Evolutionary conservation across 305 asterid genomes (phyloP).

Genomic region (Rubia tinctorum): DNA sequence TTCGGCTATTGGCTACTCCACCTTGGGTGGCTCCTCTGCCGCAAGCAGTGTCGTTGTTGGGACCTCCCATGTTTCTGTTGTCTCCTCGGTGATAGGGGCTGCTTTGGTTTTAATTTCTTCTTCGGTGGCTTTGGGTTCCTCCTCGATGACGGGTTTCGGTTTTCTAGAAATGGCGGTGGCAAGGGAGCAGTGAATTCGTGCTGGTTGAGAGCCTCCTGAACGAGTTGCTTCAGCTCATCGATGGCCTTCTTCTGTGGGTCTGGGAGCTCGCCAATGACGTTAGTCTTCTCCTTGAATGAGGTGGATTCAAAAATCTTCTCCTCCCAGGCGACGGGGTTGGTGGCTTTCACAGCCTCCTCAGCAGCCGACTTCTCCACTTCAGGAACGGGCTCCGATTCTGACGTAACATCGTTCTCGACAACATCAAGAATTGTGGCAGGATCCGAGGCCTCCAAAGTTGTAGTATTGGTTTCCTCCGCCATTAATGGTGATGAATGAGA

Average conservation of each 20-base stretch:
- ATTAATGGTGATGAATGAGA: background rate
- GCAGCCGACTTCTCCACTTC: slow-evolving; percentile 38
- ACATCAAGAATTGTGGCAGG: slow-evolving; percentile 40
- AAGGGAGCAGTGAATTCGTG: slow-evolving; percentile 70
- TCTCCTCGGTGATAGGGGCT: slow-evolving; percentile 9
- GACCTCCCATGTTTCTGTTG: slow-evolving; percentile 25
- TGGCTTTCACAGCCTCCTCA: slow-evolving; percentile 12
- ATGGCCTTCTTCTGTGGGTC: slow-evolving; percentile 76
- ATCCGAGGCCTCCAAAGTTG: slow-evolving; percentile 27
- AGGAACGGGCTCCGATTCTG: slow-evolving; percentile 39
- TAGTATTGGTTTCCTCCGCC: slow-evolving; percentile 78
- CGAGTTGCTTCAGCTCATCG: slow-evolving; percentile 62
- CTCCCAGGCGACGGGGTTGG: slow-evolving; percentile 11
- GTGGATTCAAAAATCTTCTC: slow-evolving; percentile 48
- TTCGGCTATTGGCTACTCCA: slow-evolving; percentile 19
- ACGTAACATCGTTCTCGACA: slow-evolving; percentile 45
- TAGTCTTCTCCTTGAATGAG: slow-evolving; percentile 77
- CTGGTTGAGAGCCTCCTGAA: slow-evolving; percentile 71
- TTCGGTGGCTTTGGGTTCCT: slow-evolving; percentile 14
- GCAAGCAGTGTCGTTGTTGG: slow-evolving; percentile 22
- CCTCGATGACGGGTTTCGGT: slow-evolving; percentile 20
- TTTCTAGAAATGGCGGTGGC: slow-evolving; percentile 27
- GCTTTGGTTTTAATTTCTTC: slow-evolving; percentile 13
- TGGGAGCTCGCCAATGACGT: slow-evolving; percentile 71
- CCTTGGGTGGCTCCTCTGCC: slow-evolving; percentile 28